Conservation (phyloP, 1,139 yeast species). For the Pichia sp. region DNA sequence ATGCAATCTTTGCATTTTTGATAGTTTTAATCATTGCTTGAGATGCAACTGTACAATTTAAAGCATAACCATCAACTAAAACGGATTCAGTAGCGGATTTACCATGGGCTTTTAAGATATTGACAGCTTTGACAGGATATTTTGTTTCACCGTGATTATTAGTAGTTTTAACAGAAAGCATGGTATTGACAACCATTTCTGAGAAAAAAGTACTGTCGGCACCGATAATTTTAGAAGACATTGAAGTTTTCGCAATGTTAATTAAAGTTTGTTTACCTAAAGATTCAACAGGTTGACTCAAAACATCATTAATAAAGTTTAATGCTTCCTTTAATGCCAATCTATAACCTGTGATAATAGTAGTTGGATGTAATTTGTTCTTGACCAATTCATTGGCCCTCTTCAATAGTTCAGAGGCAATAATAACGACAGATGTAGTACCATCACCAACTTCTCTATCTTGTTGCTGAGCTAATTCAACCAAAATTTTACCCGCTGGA, state of each 20-base stretch:
- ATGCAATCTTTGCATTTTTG: constrained; percentile 76
- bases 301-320: constrained; percentile 77
- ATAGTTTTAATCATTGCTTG: constrained; percentile 89
- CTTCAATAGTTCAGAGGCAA: constrained; percentile 86
- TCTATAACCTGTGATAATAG: constrained; percentile 93
- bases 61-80: constrained; percentile 87
- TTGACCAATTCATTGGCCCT: constrained; percentile 93
- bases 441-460: constrained; percentile 99
- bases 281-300: constrained; percentile 71
- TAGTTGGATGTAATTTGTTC: constrained; percentile 93
- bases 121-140: constrained; percentile 97
- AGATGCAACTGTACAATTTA: constrained; percentile 95
- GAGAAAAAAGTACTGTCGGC: constrained; percentile 88
- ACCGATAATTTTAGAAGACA: constrained; percentile 98
- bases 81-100: constrained; percentile 83
- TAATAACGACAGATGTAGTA: constrained; percentile 90
- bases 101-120: constrained; percentile 94
- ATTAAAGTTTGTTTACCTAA: constrained; percentile 76
- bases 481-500: constrained; percentile 96
- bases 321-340: constrained; percentile 90
- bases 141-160: constrained; percentile 81
- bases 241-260: constrained; percentile 92
- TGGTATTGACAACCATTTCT: constrained; percentile 88
- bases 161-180: constrained; percentile 89
- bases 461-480: constrained; percentile 97